Evolutionary conservation across 768 basidiomycete species (phyloP).

Genomic region (Tylopilus sp.): DNA sequence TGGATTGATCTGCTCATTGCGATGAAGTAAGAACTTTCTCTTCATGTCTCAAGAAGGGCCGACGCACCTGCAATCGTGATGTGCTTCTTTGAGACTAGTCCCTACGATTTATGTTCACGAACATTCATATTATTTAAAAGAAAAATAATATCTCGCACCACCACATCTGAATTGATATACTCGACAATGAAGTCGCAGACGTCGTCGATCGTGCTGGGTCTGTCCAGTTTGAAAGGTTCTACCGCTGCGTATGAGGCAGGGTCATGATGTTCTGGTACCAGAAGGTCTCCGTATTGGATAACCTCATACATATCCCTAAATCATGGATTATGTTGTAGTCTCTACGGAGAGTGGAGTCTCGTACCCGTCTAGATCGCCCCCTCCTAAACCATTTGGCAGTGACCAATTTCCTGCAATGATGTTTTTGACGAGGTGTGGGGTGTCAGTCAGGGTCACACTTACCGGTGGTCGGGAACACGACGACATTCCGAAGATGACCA

Average conservation of each 20-base stretch:
- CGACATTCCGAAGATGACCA: slow-evolving; percentile 58
- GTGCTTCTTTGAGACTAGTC: slow-evolving; percentile 65
- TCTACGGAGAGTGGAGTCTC: background rate
- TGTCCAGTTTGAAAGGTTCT: slow-evolving; percentile 33
- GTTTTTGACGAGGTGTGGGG: too few species aligned
- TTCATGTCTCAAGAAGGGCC: slow-evolving; percentile 43
- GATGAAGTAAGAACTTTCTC: background rate
- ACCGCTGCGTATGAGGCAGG: slow-evolving; percentile 49
- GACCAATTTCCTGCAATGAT: slow-evolving; percentile 52
- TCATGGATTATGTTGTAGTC: background rate
- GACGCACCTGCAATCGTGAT: slow-evolving; percentile 63
- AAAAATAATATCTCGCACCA: slow-evolving; percentile 42
- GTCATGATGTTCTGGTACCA: slow-evolving; percentile 45
- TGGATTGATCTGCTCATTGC: slow-evolving; percentile 56
- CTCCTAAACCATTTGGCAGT: slow-evolving; percentile 63
- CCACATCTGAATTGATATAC: slow-evolving; percentile 82
- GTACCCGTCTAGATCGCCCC: slow-evolving; percentile 77
- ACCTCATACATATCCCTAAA: slow-evolving; percentile 64
- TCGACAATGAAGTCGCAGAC: slow-evolving; percentile 78
- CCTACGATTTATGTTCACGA: slow-evolving; percentile 37
- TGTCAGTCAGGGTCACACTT: slow-evolving; percentile 11
- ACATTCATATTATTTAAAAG: background rate
- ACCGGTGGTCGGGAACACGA: slow-evolving; percentile 68
- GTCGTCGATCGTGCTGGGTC: slow-evolving; percentile 58
- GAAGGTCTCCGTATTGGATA: slow-evolving; percentile 49